Base-by-base conservation (phyloP, 148 eudicot genomes). In the Simmondsia chinensis region DNA sequence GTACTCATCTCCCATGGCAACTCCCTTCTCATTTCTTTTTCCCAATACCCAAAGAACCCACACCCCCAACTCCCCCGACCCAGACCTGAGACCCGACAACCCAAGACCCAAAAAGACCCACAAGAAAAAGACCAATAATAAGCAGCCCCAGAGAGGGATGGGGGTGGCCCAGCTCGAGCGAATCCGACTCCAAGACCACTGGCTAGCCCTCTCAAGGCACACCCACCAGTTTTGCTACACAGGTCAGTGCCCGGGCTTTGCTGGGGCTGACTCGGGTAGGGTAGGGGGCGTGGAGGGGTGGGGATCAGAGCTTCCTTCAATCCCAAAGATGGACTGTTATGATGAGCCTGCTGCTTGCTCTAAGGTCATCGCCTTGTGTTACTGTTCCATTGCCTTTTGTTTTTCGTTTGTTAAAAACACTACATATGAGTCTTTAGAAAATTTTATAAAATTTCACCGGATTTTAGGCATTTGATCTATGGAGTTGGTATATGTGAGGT, bases 81-180 rank as follows among this genome's bases (percentile, higher is more conserved):
- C 48, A 7, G 10, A 7, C 44, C 43, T 18, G 15, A 16, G n/a
- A 28, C 22, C 29, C 49, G 0, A 35, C n/a, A n/a, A 37, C 25
- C 19, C 51, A 2, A 52, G 58, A 9, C 33, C 38, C 17, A 37
- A 67, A 7, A 60, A 43, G 21, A 30, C 37, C 30, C 33, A 50
- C 4, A 34, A 22, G 7, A 36, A 45, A 18, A 7, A 64, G 15
- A 7, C 42, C 2, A 51, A 48, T 35, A 44, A 60, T 20, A 82
- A 78, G 28, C 41, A 33, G 33, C 59, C 66, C 0, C 63, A 46
- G 50, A 67, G 95, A 53, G 95, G 95, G 0, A 70, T 80, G 79
- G 89, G 95, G 0, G 88, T 85, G 28, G 89, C 61, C 18, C 69
- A 73, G 56, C 86, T 80, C 4, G 88, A 80, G 39, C 61, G 60